These are phyloP conservation scores for Fusarium nelsonii DNA, from an alignment of 2,329 filamentous ascomycete species.

Conservation along the genomic window DNA sequence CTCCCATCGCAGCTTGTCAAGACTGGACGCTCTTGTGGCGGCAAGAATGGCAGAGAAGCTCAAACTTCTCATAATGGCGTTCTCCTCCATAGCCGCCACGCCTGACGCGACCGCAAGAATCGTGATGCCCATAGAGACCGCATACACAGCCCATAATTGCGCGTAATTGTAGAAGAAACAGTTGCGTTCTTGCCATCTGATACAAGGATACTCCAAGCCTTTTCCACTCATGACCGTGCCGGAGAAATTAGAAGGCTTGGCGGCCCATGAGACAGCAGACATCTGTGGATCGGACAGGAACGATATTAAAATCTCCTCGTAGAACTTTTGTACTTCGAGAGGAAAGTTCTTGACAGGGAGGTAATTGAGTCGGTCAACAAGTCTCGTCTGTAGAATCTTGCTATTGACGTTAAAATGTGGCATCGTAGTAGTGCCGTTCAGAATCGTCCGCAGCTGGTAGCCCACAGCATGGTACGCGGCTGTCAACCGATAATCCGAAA, in stretches of 20 bases:
- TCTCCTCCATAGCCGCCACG: constrained; percentile 41
- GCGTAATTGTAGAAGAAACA: constrained; percentile 39
- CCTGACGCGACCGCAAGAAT: constrained; percentile 36
- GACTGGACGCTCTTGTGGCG: constrained; percentile 41
- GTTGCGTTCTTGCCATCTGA: constrained; percentile 38
- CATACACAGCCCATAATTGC: constrained; percentile 44
- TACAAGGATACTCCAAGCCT: constrained; percentile 30
- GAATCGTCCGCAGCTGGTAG: constrained; percentile 30
- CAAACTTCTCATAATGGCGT: constrained; percentile 43
- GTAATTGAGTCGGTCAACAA: constrained; percentile 43
- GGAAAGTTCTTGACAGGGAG: constrained; percentile 36
- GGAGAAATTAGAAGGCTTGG: constrained; percentile 28
- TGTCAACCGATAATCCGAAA: constrained; percentile 36
- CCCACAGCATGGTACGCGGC: constrained; percentile 44
- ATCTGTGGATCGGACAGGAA: constrained; percentile 46
- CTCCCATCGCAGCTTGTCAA: constrained; percentile 45
- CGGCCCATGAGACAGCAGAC: constrained; percentile 45
- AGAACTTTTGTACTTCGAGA: constrained; percentile 39
- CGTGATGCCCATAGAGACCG: constrained; percentile 42
- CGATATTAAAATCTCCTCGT: constrained; percentile 46
- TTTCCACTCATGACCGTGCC: constrained; percentile 23
- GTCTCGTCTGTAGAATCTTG: constrained; percentile 35
- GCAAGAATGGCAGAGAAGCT: constrained; percentile 47
- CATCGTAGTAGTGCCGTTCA: constrained; percentile 45
- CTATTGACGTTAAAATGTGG: constrained; percentile 39